These are phyloP conservation scores for Macadamia tetraphylla DNA, from an alignment of 164 flowering plant species.

Conservation along the genomic window DNA sequence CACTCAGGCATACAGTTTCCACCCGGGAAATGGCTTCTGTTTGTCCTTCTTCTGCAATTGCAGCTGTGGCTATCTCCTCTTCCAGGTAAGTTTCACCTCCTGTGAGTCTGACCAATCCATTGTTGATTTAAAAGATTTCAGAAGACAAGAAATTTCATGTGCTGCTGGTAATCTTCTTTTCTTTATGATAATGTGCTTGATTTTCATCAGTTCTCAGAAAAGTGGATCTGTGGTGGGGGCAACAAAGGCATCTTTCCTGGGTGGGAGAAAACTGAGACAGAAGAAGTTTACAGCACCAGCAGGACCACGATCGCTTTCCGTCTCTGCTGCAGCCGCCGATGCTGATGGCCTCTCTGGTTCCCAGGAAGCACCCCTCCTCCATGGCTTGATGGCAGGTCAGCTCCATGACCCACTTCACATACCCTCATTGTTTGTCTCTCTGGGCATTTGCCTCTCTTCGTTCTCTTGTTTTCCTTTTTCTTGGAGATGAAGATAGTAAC, in stretches of 20 bases:
- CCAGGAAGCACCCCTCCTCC: conserved; percentile 96
- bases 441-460: too few species aligned
- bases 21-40: conserved; percentile 63
- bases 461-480: too few species aligned
- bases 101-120: too few species aligned
- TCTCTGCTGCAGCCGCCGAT: conserved; percentile 55
- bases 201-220: conserved; percentile 55
- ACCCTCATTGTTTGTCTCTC: too few species aligned
- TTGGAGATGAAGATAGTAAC: too few species aligned
- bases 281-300: conserved; percentile 31
- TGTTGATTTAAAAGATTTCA: background rate
- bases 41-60: conserved; percentile 82
- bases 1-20: background rate
- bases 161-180: background rate
- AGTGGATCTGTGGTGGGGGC: conserved; percentile 43
- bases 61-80: conserved; percentile 59
- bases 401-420: too few species aligned
- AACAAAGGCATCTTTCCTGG: conserved; percentile 66
- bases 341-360: conserved; percentile 94
- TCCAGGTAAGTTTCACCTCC: conserved; percentile 51
- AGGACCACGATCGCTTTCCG: conserved; percentile 25
- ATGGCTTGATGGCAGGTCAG: conserved; percentile 79
- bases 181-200: background rate
- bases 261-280: conserved; percentile 53
- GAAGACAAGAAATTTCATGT: background rate